These are phyloP conservation scores for Vinca major DNA, from an alignment of 305 asterid genomes.

Conservation along the genomic window DNA sequence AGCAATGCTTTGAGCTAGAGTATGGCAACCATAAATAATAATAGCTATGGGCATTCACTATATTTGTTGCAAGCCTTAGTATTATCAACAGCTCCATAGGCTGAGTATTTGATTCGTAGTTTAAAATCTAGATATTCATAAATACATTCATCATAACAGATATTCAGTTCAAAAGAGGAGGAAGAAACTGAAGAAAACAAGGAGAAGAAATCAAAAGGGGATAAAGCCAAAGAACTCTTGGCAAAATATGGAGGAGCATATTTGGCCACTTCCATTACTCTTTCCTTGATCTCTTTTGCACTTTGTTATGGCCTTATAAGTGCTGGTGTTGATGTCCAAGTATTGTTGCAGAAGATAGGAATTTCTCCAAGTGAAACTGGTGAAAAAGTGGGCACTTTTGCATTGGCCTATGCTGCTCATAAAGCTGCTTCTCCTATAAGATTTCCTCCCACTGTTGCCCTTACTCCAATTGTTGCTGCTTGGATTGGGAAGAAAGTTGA, in stretches of 20 bases:
- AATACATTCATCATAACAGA: slow-evolving; percentile 17
- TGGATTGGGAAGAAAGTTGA: slow-evolving; percentile 92
- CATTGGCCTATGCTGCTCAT: slow-evolving; percentile 96
- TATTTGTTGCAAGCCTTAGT: no score
- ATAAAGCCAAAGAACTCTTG: slow-evolving; percentile 78
- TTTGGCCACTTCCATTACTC: slow-evolving; percentile 84
- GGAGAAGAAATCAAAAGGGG: slow-evolving; percentile 62
- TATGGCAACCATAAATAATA: no score
- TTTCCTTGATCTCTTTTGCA: slow-evolving; percentile 77
- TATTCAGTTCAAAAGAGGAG: slow-evolving; percentile 65
- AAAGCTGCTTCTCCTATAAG: slow-evolving; percentile 97
- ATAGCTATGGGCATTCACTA: no score
- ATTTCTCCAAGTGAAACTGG: slow-evolving; percentile 60
- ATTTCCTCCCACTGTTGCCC: slow-evolving; percentile 96
- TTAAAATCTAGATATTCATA: no score
- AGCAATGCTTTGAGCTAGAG: background rate
- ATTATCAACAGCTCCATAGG: background rate
- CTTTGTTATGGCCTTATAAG: slow-evolving; percentile 70
- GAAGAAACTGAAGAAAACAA: slow-evolving; percentile 32
- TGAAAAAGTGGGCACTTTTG: slow-evolving; percentile 91
- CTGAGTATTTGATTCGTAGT: no score
- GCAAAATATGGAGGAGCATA: slow-evolving; percentile 97
- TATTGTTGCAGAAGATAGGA: slow-evolving; percentile 40
- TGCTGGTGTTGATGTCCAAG: slow-evolving; percentile 81
- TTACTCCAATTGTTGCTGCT: slow-evolving; percentile 79